phyloP scores from a whole-genome alignment of 352 stramenopile species.

The Pythium coloratum region DNA sequence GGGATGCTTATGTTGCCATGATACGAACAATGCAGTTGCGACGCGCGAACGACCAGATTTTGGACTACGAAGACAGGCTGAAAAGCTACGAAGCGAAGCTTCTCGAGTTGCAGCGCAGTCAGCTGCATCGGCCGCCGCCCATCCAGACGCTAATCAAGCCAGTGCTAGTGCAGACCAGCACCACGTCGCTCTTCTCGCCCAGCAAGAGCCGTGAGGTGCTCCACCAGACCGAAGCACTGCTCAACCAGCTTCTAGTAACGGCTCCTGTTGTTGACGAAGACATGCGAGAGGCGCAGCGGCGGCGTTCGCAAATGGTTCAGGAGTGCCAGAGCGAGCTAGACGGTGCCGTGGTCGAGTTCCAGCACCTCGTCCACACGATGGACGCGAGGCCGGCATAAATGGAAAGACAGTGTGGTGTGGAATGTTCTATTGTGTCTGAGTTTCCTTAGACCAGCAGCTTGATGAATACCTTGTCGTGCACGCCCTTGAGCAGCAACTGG shows the following conservation, averaged over 20 bases:
- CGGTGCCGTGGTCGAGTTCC: slow-evolving; percentile 60
- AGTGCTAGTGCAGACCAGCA: not conserved
- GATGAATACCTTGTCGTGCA: slow-evolving; percentile 80
- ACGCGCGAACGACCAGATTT: slow-evolving; percentile 45
- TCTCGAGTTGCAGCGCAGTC: slow-evolving; percentile 32
- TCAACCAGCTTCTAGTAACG: slow-evolving; percentile 41
- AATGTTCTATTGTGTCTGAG: slow-evolving; percentile 1
- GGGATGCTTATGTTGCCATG: no score
- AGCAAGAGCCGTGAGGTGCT: slow-evolving; percentile 54
- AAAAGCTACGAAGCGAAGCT: slow-evolving; percentile 53
- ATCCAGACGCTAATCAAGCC: not conserved
- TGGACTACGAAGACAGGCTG: slow-evolving; percentile 45
- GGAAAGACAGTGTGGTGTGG: not conserved
- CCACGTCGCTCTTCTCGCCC: slow-evolving; percentile 7
- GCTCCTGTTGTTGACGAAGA: slow-evolving; percentile 15
- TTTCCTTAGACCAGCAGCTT: slow-evolving; percentile 43
- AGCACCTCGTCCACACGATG: slow-evolving; percentile 40
- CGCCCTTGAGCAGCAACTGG: slow-evolving; percentile 81
- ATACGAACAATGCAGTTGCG: slow-evolving; percentile 30
- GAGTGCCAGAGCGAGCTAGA: slow-evolving; percentile 64
- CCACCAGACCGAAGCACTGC: slow-evolving; percentile 51
- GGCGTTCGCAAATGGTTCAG: slow-evolving; percentile 56
- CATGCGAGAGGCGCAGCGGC: slow-evolving; percentile 38
- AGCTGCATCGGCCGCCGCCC: not conserved
- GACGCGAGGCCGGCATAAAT: slow-evolving; percentile 22